Conservation (phyloP, 202 grass and related monocot species). For the Dendrocalamus latiflorus region DNA sequence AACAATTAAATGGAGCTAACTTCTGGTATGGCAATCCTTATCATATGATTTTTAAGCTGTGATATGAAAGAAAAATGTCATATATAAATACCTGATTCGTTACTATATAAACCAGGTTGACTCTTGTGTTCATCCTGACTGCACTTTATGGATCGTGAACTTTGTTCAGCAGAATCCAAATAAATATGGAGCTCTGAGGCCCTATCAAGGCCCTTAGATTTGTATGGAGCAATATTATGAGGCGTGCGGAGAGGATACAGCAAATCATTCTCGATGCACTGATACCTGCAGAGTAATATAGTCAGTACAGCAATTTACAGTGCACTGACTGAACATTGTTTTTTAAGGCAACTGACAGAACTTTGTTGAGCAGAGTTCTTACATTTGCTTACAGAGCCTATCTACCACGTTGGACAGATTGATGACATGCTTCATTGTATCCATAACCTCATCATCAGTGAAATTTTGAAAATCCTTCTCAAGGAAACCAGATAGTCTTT, state of each 20-base stretch:
- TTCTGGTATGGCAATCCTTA: too few relatives aligned
- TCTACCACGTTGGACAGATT: conserved; percentile 85
- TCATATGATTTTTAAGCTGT: too few relatives aligned
- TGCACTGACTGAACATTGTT: not conserved
- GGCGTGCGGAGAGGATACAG: conserved; percentile 73
- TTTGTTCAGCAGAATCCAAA: conserved; percentile 66
- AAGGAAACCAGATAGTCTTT: too few relatives aligned
- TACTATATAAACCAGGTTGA: conserved; percentile 37
- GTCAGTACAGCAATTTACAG: not conserved
- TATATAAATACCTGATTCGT: not conserved
- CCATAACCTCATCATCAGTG: conserved; percentile 63
- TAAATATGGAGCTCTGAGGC: conserved; percentile 41
- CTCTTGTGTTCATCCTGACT: conserved; percentile 38
- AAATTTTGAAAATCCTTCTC: conserved; percentile 78
- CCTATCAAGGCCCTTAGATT: conserved; percentile 86
- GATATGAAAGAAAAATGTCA: not conserved
- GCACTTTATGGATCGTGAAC: conserved; percentile 33
- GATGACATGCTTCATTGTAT: conserved; percentile 84
- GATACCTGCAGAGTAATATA: conserved; percentile 57
- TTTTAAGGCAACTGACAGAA: not conserved
- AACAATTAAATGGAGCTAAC: not conserved
- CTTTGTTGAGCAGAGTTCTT: too few relatives aligned
- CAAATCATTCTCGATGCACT: conserved; percentile 95
- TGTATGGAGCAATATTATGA: too few relatives aligned
- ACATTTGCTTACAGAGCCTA: conserved; percentile 93